Evolutionary conservation across 352 stramenopile genomes (phyloP).

Genomic region (Phytophthora podocarpi): DNA sequence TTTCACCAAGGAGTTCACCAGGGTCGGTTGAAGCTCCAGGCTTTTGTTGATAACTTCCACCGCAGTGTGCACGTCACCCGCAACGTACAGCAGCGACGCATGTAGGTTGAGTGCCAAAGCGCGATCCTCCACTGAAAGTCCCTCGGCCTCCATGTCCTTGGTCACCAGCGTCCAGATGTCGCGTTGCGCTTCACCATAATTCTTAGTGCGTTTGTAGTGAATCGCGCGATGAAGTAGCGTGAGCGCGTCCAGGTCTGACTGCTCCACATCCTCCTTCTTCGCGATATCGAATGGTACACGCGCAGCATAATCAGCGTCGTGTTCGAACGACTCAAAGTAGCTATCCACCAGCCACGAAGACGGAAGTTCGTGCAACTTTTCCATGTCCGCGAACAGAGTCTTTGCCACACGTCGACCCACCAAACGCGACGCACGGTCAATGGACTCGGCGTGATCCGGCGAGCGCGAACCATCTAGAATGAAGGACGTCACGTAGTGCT

Average conservation of each 20-base stretch:
- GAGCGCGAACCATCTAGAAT: conserved; percentile 83
- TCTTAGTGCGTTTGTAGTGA: conserved; percentile 63
- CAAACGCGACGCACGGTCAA: conserved; percentile 71
- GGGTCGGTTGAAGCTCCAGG: conserved; percentile 51
- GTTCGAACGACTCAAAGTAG: conserved; percentile 88
- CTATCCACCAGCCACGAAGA: conserved; percentile 81
- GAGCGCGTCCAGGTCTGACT: conserved; percentile 53
- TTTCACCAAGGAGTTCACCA: conserved; percentile 80
- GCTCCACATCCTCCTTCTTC: conserved; percentile 47
- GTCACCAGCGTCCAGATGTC: conserved; percentile 49
- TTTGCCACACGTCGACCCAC: conserved; percentile 74
- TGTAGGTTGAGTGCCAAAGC: conserved; percentile 78
- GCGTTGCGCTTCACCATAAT: conserved; percentile 55
- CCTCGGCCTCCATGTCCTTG: conserved; percentile 45
- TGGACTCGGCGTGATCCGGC: conserved; percentile 65
- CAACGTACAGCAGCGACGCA: conserved; percentile 83
- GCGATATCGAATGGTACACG: conserved; percentile 66
- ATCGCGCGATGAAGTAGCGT: conserved; percentile 69
- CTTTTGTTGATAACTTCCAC: conserved; percentile 68
- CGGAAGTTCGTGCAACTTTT: conserved; percentile 74
- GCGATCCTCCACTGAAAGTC: conserved; percentile 38
- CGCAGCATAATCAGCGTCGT: conserved; percentile 69
- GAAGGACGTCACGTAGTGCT: conserved; percentile 84
- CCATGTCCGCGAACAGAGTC: conserved; percentile 70
- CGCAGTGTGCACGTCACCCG: conserved; percentile 73